Base-by-base conservation (phyloP, 208 protist species). In the Jaenimonas drosophilae region DNA sequence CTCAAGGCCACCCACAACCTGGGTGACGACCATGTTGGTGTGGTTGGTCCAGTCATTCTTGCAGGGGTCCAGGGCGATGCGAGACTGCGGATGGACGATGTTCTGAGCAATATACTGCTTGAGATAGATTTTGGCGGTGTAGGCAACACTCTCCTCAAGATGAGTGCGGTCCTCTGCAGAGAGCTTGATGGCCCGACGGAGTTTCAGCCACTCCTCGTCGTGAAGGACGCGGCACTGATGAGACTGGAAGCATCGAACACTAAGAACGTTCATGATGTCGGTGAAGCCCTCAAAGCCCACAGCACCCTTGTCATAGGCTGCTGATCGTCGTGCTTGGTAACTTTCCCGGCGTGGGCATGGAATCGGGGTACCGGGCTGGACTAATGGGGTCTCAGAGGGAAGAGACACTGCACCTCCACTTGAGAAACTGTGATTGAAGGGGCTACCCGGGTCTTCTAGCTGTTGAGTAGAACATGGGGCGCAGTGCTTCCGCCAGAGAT, bases 241-340 rank as follows among this genome's bases (percentile, higher is more conserved):
- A 0, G 68, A 72, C 45, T 93, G 84, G 46, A 69, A 93, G 60
- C 82, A 79, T 2, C 84, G 74, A 28, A 93, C 58, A 49, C 79
- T 80, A 26, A 89, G 60, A 16, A 89, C 68, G 34, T 88, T 89
- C 76, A 93, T 93, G 36, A 93, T 80, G 49, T 80, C 69, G 14
- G 76, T 53, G 54, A 93, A 93, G 1, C 74, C 71, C 23, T 79
- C 73, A 43, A 93, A 83, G 36, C 70, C 65, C 1, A 86, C 59
- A 3, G 65, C 49, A 1, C 66, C 60, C 24, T 41, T 42, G 21
- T 29, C 42, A 36, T 33, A 33, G 14, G 26, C 39, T 30, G 28
- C 29, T 39, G 28, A 28, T 17, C 23, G 14, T 20, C 23, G 14
- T 20, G 23, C 37, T 7, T 42, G 16, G 19, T 42, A 42, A 17